Evolutionary conservation across 1,284 basidiomycete genomes (phyloP).

Genomic region (Ceratobasidium sp.): DNA sequence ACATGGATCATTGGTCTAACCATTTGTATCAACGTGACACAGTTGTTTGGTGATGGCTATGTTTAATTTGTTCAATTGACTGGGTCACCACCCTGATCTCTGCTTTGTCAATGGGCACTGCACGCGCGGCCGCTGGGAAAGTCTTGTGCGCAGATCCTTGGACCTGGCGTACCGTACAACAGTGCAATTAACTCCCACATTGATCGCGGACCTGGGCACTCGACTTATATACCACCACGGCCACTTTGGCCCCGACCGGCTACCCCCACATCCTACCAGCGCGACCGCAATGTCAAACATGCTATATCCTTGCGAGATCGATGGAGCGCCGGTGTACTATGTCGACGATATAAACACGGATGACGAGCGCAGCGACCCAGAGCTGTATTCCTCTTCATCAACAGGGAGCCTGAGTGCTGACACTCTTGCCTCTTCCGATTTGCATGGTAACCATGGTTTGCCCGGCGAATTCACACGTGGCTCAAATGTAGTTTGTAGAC

Average conservation of each 20-base stretch:
- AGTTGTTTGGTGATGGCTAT: no score
- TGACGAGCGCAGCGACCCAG: slow-evolving; percentile 21
- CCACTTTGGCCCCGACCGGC: not conserved
- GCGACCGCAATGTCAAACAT: not conserved
- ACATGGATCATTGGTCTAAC: no score
- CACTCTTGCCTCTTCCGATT: not conserved
- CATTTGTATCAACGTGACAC: no score
- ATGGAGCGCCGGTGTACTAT: slow-evolving; percentile 13
- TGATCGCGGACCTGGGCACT: not conserved
- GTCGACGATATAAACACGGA: slow-evolving; percentile 15
- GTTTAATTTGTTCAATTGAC: no score
- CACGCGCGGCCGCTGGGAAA: no score
- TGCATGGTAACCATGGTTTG: not conserved
- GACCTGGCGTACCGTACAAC: no score
- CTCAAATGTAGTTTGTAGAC: not conserved
- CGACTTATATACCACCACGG: not conserved
- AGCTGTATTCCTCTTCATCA: slow-evolving; percentile 27
- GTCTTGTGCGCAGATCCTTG: no score
- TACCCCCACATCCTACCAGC: not conserved
- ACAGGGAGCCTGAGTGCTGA: slow-evolving; percentile 21
- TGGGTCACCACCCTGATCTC: no score
- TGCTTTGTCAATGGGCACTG: no score
- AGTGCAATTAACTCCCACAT: no score
- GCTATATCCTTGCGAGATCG: not conserved
- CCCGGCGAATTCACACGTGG: not conserved